Conservation (phyloP, 176 grass and related monocot genomes). For the Musa schizocarpa region DNA sequence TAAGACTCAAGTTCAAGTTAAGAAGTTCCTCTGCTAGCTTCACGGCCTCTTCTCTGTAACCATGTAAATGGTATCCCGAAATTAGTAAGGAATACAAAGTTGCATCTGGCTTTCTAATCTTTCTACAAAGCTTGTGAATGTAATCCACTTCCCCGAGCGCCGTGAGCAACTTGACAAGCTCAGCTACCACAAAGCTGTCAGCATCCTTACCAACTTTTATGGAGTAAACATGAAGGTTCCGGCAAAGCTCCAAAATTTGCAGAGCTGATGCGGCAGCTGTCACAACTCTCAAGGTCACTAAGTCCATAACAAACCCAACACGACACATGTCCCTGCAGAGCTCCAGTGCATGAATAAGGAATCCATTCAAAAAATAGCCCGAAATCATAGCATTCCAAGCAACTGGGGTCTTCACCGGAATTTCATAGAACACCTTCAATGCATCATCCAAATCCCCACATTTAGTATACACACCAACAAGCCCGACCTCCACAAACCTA, state of each 20-base stretch:
- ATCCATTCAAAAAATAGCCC: constrained; percentile 49
- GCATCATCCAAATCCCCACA: constrained; percentile 56
- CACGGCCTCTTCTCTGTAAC: constrained; percentile 51
- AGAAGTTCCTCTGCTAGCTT: constrained; percentile 50
- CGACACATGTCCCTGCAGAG: constrained; percentile 55
- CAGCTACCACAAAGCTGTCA: constrained; percentile 70
- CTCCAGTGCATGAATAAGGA: constrained; percentile 37
- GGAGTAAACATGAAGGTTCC: constrained; percentile 65
- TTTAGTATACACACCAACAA: constrained; percentile 65
- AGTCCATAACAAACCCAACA: constrained; percentile 67
- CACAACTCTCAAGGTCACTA: constrained; percentile 66
- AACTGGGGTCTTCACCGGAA: constrained; percentile 62
- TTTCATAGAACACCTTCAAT: constrained; percentile 54
- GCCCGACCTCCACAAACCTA: constrained; percentile 76
- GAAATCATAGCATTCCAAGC: constrained; percentile 86
- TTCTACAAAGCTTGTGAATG: constrained; percentile 48
- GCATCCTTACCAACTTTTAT: constrained; percentile 54
- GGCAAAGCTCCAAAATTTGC: constrained; percentile 48
- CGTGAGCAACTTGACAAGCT: constrained; percentile 57
- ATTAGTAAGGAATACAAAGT: constrained; percentile 69
- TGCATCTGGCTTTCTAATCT: constrained; percentile 42
- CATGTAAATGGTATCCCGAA: constrained; percentile 51
- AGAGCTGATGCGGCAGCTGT: constrained; percentile 37
- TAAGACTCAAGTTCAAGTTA: constrained; percentile 41
- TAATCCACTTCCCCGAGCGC: constrained; percentile 53